Evolutionary conservation across 2,329 filamentous ascomycete genomes (phyloP), one percentile per base, ranked within the genome.

Genomic region (Niveomyces coronatus): DNA sequence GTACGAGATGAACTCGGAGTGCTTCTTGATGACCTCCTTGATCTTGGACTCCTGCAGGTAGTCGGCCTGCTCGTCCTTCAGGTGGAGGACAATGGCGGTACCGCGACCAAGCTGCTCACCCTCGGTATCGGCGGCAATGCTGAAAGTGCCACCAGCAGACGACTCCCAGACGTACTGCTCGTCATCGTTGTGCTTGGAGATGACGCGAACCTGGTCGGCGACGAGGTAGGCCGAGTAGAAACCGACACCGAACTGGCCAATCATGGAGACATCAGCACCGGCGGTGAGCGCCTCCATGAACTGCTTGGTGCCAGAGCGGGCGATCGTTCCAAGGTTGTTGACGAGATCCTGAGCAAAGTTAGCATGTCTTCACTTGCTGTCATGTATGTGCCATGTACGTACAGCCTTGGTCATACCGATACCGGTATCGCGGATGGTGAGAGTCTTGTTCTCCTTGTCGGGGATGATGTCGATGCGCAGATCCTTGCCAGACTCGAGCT

Each of bases 1-100:
- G 79, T 98, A 98, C 36, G 91, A 96, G 75, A 98, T 98, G 79
- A 98, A 98, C 75, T 98, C 91, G 62, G 91, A 96, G 84, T 98
- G 91, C 85, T 98, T 98, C 87, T 96, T 96, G 76, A 98, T 88
- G 51, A 98, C 89, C 77, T 98, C 91, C 85, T 98, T 98, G 76
- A 98, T 83, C 78, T 89, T 91, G 76, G 76, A 76, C 83, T 98
- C 91, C 69, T 96, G 93, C 53, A 96, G 76, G 80, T 94, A 98
- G 67, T 96, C 91, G 50, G 74, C 75, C 77, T 98, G 91, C 79
- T 98, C 91, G 55, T 98, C 91, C 85, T 98, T 98, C 60, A 98
- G 76, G 76, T 96, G 85, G 46, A 98, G 86, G 67, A 96, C 81
- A 64, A 98, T 93, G 80, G 94, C 88, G 65, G 87, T 93, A 64